phyloP scores from a whole-genome alignment of 1,139 yeast species.

The Diutina neorugosa region DNA sequence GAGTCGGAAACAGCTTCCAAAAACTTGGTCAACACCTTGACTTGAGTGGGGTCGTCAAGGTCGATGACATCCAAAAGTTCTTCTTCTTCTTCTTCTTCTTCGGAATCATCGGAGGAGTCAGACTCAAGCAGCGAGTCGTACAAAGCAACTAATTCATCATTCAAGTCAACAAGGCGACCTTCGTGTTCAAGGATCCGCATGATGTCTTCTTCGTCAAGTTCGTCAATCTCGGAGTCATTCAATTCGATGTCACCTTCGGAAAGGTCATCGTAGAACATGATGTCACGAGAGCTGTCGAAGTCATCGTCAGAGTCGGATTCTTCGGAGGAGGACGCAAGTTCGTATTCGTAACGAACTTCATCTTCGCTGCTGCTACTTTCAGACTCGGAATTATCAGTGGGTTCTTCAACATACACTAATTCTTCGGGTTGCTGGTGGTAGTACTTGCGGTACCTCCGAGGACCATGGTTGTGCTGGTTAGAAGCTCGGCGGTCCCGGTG shows the following conservation, averaged over 20 bases:
- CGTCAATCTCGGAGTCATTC: slow-evolving; percentile 23
- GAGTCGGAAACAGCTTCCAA: slow-evolving; percentile 21
- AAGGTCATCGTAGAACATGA: slow-evolving; percentile 6
- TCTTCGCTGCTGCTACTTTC: slow-evolving; percentile 10
- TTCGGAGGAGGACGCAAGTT: slow-evolving; percentile 10
- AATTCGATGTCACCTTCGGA: slow-evolving; percentile 7
- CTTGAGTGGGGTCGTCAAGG: slow-evolving; percentile 20
- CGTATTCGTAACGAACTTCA: slow-evolving; percentile 15
- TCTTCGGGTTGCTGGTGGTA: slow-evolving; percentile 9
- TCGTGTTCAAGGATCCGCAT: slow-evolving; percentile 23
- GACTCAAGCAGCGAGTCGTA: slow-evolving; percentile 15
- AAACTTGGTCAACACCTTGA: slow-evolving; percentile 18
- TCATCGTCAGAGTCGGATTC: slow-evolving; percentile 10
- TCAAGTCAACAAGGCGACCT: slow-evolving; percentile 26
- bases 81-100: not conserved
- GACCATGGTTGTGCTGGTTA: not conserved
- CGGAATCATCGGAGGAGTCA: slow-evolving; percentile 1
- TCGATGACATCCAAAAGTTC: slow-evolving; percentile 24
- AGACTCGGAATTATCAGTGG: slow-evolving; percentile 7
- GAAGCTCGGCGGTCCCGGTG: slow-evolving; percentile 2
- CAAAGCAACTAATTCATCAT: slow-evolving; percentile 27
- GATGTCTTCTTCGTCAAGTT: slow-evolving; percentile 24
- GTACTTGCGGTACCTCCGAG: slow-evolving; percentile 7
- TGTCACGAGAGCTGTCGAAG: slow-evolving; percentile 6
- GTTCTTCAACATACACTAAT: slow-evolving; percentile 10